A percentile compares a stretch with the other conserved stretches of the same genome.
phyloP scores from a whole-genome alignment of 202 grass and related monocot species.

The Musa balbisiana region DNA sequence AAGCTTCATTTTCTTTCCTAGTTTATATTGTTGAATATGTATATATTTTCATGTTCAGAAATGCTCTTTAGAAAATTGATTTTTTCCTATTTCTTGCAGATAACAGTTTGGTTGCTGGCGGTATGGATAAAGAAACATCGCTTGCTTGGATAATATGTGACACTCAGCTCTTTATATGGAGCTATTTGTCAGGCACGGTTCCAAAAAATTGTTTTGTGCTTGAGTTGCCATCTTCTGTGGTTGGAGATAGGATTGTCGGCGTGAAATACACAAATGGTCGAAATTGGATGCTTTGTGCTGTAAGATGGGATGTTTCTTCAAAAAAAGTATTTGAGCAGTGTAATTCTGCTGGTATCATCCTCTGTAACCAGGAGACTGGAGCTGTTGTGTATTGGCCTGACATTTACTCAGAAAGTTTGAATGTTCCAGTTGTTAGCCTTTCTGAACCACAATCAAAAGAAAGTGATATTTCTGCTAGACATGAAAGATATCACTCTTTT shows the following conservation, averaged over 20 bases:
- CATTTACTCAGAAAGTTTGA: constrained; percentile 47
- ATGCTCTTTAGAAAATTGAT: neutral
- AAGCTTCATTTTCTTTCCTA: constrained; percentile 28
- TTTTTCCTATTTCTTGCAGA: constrained; percentile 40
- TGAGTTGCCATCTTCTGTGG: constrained; percentile 56
- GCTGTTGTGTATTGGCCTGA: constrained; percentile 79
- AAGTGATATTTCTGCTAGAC: constrained; percentile 31
- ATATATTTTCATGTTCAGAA: neutral
- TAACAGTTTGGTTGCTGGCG: constrained; percentile 51
- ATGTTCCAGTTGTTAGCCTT: constrained; percentile 38
- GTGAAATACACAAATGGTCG: constrained; percentile 24
- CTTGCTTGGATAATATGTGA: constrained; percentile 89
- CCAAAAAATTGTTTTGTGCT: constrained; percentile 70
- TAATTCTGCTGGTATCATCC: constrained; percentile 56
- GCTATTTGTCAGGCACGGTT: constrained; percentile 46
- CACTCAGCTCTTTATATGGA: constrained; percentile 85
- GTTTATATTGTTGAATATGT: constrained; percentile 8
- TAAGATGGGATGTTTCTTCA: constrained; percentile 41
- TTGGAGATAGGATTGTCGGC: constrained; percentile 23
- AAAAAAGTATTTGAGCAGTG: constrained; percentile 36
- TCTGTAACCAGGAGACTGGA: constrained; percentile 59
- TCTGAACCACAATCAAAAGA: constrained; percentile 17
- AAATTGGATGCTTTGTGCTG: constrained; percentile 66
- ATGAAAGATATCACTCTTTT: constrained; percentile 53
- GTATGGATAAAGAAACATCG: constrained; percentile 72